Conservation (phyloP, 1,284 basidiomycete genomes). For the Phellopilus nigrolimitatus region DNA sequence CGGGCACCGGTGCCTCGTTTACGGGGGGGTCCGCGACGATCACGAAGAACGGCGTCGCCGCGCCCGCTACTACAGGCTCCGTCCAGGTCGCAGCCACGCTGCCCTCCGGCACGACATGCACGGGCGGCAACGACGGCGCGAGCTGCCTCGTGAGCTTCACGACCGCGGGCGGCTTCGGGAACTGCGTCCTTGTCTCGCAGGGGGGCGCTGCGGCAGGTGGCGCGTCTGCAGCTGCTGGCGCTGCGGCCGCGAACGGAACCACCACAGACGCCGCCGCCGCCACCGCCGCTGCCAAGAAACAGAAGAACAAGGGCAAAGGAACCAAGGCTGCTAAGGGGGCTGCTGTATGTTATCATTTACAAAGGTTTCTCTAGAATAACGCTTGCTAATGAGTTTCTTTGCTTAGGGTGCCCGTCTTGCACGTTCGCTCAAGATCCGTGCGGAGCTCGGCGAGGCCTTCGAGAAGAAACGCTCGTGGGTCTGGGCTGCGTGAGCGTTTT, state of each 20-base stretch:
- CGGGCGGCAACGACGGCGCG: constrained; percentile 39
- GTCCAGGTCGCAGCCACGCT: constrained; percentile 39
- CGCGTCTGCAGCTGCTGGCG: no score
- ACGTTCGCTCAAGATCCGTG: no score
- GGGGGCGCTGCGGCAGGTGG: neutral
- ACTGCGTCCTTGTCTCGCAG: constrained; percentile 41
- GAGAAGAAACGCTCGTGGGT: no score
- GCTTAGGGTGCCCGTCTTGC: no score
- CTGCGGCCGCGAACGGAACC: neutral
- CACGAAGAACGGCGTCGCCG: constrained; percentile 35
- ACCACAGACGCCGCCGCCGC: constrained; percentile 1
- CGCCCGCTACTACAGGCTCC: constrained; percentile 31
- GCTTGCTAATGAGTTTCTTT: no score
- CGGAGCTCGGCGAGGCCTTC: no score
- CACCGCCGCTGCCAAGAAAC: neutral
- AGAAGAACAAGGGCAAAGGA: neutral
- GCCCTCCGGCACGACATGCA: constrained; percentile 43
- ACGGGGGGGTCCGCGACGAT: constrained; percentile 29
- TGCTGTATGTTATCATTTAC: neutral
- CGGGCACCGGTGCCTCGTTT: constrained; percentile 36
- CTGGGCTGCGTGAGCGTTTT: no score
- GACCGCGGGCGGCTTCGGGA: constrained; percentile 44
- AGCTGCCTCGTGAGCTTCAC: constrained; percentile 45
- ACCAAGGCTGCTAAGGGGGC: neutral
- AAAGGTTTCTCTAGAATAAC: no score